phyloP scores from a whole-genome alignment of 164 flowering plant genomes.

The Sedum album region DNA sequence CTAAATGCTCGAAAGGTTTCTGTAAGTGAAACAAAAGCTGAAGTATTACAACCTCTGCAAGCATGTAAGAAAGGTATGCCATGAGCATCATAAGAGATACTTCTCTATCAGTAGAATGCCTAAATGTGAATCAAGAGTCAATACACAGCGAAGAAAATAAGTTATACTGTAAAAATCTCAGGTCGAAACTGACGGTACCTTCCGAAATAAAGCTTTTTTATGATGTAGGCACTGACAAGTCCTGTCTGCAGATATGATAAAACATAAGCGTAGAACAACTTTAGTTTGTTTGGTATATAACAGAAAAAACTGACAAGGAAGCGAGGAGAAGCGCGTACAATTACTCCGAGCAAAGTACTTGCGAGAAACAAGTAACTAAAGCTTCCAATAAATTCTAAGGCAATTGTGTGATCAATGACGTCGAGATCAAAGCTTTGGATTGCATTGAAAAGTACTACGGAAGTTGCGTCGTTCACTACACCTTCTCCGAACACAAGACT shows the following conservation, averaged over 20 bases:
- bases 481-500: slow-evolving; percentile 92
- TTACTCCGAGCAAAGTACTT: slow-evolving; percentile 69
- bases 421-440: slow-evolving; percentile 64
- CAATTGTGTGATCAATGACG: slow-evolving; percentile 28
- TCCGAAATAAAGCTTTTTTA: slow-evolving; percentile 72
- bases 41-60: slow-evolving; percentile 90
- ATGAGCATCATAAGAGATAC: slow-evolving; percentile 84
- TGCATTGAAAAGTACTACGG: slow-evolving; percentile 87
- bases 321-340: slow-evolving; percentile 31
- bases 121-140: slow-evolving; percentile 15
- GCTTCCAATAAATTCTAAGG: slow-evolving; percentile 42
- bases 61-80: slow-evolving; percentile 84
- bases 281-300: not conserved
- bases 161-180: not conserved
- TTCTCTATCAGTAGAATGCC: slow-evolving; percentile 92
- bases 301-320: not conserved
- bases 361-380: slow-evolving; percentile 57
- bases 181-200: slow-evolving; percentile 32
- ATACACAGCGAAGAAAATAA: not conserved
- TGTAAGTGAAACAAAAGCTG: no score
- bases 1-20: no score
- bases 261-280: not conserved
- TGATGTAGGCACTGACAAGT: slow-evolving; percentile 64
- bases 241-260: slow-evolving; percentile 44
- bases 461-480: slow-evolving; percentile 88